Conservation (phyloP, 768 basidiomycete species). For the Gymnopilus dilepis region DNA sequence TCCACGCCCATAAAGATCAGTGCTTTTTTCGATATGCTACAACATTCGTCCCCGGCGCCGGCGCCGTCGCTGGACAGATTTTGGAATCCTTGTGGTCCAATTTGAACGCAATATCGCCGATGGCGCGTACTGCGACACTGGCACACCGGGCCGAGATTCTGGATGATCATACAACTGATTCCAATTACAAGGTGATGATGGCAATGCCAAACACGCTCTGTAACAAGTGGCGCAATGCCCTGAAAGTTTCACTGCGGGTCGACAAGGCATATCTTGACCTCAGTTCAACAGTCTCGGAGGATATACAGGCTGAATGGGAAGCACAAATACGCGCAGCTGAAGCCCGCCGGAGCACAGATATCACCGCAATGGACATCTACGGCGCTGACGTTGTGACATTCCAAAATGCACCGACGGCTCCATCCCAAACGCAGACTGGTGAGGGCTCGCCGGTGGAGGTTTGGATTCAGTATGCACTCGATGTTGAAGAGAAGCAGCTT, state of each 20-base stretch:
- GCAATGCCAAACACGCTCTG: conserved; percentile 14
- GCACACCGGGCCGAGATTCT: conserved; percentile 23
- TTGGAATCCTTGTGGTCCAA: conserved; percentile 27
- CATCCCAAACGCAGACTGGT: neutral
- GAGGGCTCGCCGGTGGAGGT: neutral
- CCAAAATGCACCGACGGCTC: too few species aligned
- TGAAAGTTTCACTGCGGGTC: neutral
- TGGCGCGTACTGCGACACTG: conserved; percentile 18
- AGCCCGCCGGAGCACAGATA: neutral
- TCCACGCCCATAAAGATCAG: conserved; percentile 31
- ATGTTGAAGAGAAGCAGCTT: conserved; percentile 16
- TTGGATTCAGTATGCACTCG: conserved; percentile 8
- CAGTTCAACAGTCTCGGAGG: neutral
- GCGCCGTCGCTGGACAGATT: conserved; percentile 19
- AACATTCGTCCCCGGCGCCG: conserved; percentile 22
- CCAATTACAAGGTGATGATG: conserved; percentile 30
- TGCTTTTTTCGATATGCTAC: conserved; percentile 32
- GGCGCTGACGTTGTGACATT: neutral
- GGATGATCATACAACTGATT: conserved; percentile 31
- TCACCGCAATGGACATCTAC: conserved; percentile 13
- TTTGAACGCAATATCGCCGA: conserved; percentile 22
- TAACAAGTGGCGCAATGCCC: neutral
- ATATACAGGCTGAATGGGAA: neutral
- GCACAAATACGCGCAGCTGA: neutral
- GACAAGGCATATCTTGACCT: neutral